Conservation (phyloP, 352 stramenopile species). For the Phytophthora constricta region DNA sequence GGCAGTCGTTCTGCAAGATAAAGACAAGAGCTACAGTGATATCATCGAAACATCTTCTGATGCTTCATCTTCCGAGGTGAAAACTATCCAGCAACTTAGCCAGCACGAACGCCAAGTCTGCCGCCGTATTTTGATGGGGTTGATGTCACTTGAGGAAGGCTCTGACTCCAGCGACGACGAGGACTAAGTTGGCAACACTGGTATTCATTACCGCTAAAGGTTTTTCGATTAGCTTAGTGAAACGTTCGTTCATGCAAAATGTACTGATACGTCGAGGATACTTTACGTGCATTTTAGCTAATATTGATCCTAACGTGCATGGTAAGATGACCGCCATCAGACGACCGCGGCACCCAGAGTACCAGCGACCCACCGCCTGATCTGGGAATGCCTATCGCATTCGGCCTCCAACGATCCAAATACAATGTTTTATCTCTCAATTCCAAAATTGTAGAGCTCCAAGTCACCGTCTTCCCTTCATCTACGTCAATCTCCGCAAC, state of each 20-base stretch:
- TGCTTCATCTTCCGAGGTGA: conserved; percentile 10
- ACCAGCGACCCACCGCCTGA: conserved; percentile 34
- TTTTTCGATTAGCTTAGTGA: too few species aligned
- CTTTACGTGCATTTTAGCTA: conserved; percentile 35
- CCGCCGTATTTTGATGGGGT: conserved; percentile 63
- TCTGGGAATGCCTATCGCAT: conserved; percentile 37
- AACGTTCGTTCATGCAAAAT: too few species aligned
- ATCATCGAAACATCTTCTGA: conserved; percentile 39
- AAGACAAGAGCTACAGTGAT: conserved; percentile 72
- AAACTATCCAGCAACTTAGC: conserved; percentile 38
- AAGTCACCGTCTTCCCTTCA: conserved; percentile 19
- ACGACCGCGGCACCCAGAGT: conserved; percentile 50
- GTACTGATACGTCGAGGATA: too few species aligned
- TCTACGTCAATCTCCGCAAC: conserved; percentile 22
- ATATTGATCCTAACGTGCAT: conserved; percentile 54
- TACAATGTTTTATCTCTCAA: conserved; percentile 56
- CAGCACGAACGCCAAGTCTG: conserved; percentile 63
- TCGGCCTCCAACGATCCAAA: conserved; percentile 56
- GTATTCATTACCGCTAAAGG: too few species aligned
- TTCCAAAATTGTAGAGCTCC: conserved; percentile 16
- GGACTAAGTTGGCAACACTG: conserved; percentile 17
- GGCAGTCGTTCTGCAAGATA: conserved; percentile 60
- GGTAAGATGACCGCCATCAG: conserved; percentile 41
- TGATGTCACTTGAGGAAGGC: conserved; percentile 68
- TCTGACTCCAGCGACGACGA: conserved; percentile 52